Percentiles rank a stretch among this genome's conserved stretches.
phyloP scores from a whole-genome alignment of 2,329 filamentous ascomycete species.

The Epichloe aotearoae region DNA sequence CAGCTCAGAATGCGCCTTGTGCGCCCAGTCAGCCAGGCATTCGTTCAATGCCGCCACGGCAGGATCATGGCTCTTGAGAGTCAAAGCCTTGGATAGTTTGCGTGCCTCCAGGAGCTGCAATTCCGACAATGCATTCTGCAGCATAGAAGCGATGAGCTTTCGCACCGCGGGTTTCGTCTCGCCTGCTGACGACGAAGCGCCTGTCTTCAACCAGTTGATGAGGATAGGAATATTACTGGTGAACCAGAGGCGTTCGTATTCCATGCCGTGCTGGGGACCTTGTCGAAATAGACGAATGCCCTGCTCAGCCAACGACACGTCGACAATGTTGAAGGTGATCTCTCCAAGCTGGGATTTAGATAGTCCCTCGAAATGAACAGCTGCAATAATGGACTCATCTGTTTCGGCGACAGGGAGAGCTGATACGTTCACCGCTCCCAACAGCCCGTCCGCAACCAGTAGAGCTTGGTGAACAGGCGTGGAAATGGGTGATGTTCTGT shows the following conservation, averaged over 20 bases:
- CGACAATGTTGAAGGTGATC: slow-evolving; percentile 42
- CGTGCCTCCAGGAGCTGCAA: slow-evolving; percentile 37
- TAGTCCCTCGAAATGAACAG: slow-evolving; percentile 43
- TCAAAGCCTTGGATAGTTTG: slow-evolving; percentile 20
- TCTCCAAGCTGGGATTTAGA: slow-evolving; percentile 19
- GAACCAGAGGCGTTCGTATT: slow-evolving; percentile 64
- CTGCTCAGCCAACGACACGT: slow-evolving; percentile 47
- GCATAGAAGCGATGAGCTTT: slow-evolving; percentile 52
- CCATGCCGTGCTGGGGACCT: slow-evolving; percentile 53
- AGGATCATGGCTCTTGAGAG: slow-evolving; percentile 20
- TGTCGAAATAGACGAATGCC: slow-evolving; percentile 56
- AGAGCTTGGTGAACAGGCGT: slow-evolving; percentile 78
- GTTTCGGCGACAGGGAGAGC: slow-evolving; percentile 26
- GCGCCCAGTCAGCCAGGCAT: slow-evolving; percentile 59
- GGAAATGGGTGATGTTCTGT: slow-evolving; percentile 51
- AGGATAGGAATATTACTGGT: slow-evolving; percentile 55
- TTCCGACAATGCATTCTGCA: slow-evolving; percentile 38
- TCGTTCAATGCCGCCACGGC: slow-evolving; percentile 33
- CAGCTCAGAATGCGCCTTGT: slow-evolving; percentile 69
- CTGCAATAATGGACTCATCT: slow-evolving; percentile 34
- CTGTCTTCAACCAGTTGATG: slow-evolving; percentile 49
- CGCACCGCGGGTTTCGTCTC: slow-evolving; percentile 53
- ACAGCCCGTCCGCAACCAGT: slow-evolving; percentile 58
- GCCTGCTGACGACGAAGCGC: slow-evolving; percentile 26
- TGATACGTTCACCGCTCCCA: slow-evolving; percentile 46